A percentile compares a stretch with the other conserved stretches of the same genome.
These are phyloP conservation scores for Daldinia caldariorum DNA, from an alignment of 495 filamentous ascomycete species.

Conservation along the genomic window DNA sequence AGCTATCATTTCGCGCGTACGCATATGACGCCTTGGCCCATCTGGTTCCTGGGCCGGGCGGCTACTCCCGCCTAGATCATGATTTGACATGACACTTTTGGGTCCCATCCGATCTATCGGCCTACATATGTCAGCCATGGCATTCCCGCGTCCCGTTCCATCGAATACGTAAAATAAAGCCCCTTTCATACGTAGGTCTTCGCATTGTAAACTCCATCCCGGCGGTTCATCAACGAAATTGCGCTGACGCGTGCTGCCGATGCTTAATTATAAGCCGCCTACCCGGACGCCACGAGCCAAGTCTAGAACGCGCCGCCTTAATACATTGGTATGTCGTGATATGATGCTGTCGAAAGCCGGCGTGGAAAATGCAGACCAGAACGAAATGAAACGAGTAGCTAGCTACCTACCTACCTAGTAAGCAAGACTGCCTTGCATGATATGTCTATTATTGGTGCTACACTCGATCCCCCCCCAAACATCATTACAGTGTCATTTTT, in stretches of 20 bases:
- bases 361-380: background rate
- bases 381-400: background rate
- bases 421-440: background rate
- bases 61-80: conserved; percentile 21
- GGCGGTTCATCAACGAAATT: conserved; percentile 22
- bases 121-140: background rate
- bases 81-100: conserved; percentile 7
- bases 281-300: background rate
- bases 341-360: background rate
- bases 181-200: background rate
- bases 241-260: conserved; percentile 26
- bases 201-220: background rate
- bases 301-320: background rate
- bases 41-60: conserved; percentile 19
- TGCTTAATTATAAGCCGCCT: background rate
- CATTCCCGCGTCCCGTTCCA: conserved; percentile 24
- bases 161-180: conserved; percentile 39
- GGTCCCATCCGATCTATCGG: background rate
- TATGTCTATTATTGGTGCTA: background rate
- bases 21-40: conserved; percentile 1
- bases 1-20: conserved; percentile 10
- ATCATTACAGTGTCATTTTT: background rate
- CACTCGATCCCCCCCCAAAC: background rate
- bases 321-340: background rate
- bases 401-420: background rate